These are phyloP conservation scores for Corymbia maculata DNA, from an alignment of 345 rosid species.

Conservation along the genomic window DNA sequence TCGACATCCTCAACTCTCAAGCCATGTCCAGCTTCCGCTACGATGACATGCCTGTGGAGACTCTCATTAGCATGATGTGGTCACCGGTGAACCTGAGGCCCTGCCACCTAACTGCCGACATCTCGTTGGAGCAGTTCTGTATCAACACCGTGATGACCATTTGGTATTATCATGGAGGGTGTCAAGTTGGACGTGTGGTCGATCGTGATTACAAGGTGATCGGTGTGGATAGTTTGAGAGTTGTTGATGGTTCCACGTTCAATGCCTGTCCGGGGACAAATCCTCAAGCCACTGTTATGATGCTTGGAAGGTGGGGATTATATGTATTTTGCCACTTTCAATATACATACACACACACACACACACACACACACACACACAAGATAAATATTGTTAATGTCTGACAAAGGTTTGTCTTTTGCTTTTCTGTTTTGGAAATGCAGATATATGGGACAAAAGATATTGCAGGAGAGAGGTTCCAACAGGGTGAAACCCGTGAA, in stretches of 20 bases:
- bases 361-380: too few species aligned
- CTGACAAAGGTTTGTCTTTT: background rate
- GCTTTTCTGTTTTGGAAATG: background rate
- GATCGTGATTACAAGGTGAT: slow-evolving; percentile 17
- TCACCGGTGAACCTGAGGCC: slow-evolving; percentile 59
- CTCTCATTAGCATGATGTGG: slow-evolving; percentile 17
- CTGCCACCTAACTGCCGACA: slow-evolving; percentile 14
- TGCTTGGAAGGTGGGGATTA: slow-evolving; percentile 30
- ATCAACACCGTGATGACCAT: slow-evolving; percentile 27
- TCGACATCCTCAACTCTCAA: slow-evolving; percentile 32
- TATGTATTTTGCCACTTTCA: background rate
- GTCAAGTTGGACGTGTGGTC: slow-evolving; percentile 24
- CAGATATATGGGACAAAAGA: slow-evolving; percentile 29
- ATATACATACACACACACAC: too few species aligned
- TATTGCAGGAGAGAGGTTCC: slow-evolving; percentile 5
- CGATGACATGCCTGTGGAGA: slow-evolving; percentile 14
- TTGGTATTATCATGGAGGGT: slow-evolving; percentile 41
- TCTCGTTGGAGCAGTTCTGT: slow-evolving; percentile 45
- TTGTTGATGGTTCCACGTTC: slow-evolving; percentile 28
- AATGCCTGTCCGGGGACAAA: slow-evolving; percentile 22
- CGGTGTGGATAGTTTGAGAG: slow-evolving; percentile 18
- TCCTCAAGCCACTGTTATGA: slow-evolving; percentile 41
- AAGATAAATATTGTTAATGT: background rate
- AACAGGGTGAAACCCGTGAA: background rate
- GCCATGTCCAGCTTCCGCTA: slow-evolving; percentile 46